Base-by-base conservation (phyloP, 768 basidiomycete species). In the Tulasnella sp. region DNA sequence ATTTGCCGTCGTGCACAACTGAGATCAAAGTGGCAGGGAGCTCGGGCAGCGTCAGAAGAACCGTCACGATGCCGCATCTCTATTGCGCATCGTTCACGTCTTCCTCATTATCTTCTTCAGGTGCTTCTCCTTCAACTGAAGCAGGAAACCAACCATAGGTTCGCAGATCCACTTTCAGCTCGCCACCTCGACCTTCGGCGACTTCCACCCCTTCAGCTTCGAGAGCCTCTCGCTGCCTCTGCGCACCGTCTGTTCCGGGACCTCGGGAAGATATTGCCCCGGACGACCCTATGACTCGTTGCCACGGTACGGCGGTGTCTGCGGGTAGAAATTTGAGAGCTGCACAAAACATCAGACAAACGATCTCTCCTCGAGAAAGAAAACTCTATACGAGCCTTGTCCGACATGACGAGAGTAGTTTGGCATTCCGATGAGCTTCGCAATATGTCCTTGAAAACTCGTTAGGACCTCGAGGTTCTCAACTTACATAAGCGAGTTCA, bases 131-230 rank as follows among this genome's bases (percentile, higher is more conserved):
- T 34, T 69, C 64, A 37, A 80, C 41, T 42, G 46, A 50, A 77
- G 41, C 75, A 8, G 81, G 81, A 64, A 81, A 81, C 81, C 81
- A 81, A 4, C 80, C 80, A 74, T 12, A 81, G 40, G 28, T 37
- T 8, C 44, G 34, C 28, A 81, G 40, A 24, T 80, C 69, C 12
- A 81, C 80, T 44, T 60, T 42, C 34, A 81, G 80, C n/a, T 75
- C 80, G 20, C 80, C 80, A 40, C 20, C 44, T 80, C 54, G 34
- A 34, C 58, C 80, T 31, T 81, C 42, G 18, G 42, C 34, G 14
- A 97, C 95, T 76, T 94, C 91, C n/a, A 97, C 90, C 4, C 94
- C 95, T 85, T 97, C 96, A 0, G 90, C 92, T 80, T 92, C 90
- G 20, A 98, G 89, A 2, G 89, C 91, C n/a, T 93, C 91, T 24